Evolutionary conservation across 148 eudicot genomes (phyloP).

Genomic region (Cornus kousa): DNA sequence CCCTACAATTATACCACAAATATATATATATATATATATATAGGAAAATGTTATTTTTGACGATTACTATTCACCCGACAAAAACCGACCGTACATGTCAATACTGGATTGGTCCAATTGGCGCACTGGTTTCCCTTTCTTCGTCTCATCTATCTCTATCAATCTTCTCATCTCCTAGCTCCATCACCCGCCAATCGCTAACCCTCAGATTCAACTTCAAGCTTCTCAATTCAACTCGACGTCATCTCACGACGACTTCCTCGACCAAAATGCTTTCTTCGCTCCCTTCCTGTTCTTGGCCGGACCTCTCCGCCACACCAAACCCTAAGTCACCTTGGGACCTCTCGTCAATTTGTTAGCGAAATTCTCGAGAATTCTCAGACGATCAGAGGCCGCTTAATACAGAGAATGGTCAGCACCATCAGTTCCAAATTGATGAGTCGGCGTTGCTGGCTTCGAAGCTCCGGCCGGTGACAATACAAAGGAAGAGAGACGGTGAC

Average conservation of each 20-base stretch:
- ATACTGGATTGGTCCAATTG: no score
- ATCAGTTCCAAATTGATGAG: conserved; percentile 19
- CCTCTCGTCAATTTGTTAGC: neutral
- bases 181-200: neutral
- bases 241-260: conserved; percentile 57
- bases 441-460: conserved; percentile 27
- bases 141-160: no score
- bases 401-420: neutral
- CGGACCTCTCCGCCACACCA: conserved; percentile 30
- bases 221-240: conserved; percentile 23
- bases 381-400: conserved; percentile 12
- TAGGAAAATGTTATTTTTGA: no score
- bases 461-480: no score
- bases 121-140: no score
- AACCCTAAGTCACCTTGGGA: conserved; percentile 25
- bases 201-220: conserved; percentile 1
- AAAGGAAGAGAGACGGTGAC: no score
- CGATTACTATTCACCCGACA: no score
- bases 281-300: conserved; percentile 42
- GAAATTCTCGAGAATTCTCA: neutral
- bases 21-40: no score
- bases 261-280: conserved; percentile 66
- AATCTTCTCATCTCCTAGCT: no score
- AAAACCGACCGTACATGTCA: no score
- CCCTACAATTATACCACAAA: no score